Percentiles rank a stretch among this genome's conserved stretches.
phyloP scores from a whole-genome alignment of 768 basidiomycete species.

The Termitomyces sp. region DNA sequence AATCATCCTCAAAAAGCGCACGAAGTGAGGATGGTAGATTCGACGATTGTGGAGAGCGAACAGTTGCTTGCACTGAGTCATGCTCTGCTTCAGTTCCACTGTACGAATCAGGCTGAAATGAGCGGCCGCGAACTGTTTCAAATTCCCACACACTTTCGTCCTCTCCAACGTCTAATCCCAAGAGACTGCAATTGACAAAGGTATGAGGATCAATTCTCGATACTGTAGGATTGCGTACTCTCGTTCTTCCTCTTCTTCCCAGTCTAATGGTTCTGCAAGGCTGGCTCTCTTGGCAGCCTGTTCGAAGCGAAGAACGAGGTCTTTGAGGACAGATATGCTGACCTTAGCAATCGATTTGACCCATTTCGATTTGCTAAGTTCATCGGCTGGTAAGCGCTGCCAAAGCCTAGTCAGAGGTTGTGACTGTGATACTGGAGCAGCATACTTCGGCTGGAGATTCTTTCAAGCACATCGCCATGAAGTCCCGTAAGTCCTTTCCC shows the following conservation, averaged over 20 bases:
- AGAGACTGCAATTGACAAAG: conserved; percentile 9
- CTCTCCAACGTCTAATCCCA: conserved; percentile 21
- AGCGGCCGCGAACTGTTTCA: conserved; percentile 54
- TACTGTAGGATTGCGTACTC: conserved; percentile 28
- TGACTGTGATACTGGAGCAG: conserved; percentile 1
- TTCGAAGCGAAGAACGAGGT: conserved; percentile 76
- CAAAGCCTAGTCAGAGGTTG: conserved; percentile 1
- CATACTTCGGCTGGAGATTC: conserved; percentile 76
- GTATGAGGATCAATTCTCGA: not conserved
- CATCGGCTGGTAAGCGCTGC: conserved; percentile 86
- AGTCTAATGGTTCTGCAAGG: conserved; percentile 63
- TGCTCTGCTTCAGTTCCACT: conserved; percentile 16
- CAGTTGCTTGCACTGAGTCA: conserved; percentile 32
- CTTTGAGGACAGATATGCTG: conserved; percentile 64
- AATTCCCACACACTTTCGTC: conserved; percentile 64
- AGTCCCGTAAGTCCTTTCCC: conserved; percentile 83
- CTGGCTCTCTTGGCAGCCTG: conserved; percentile 73
- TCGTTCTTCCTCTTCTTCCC: conserved; percentile 65
- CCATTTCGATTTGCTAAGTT: conserved; percentile 85
- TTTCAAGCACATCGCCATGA: conserved; percentile 75
- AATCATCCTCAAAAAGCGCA: conserved; percentile 65
- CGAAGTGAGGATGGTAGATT: conserved; percentile 75
- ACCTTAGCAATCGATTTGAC: conserved; percentile 72
- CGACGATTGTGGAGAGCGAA: conserved; percentile 38
- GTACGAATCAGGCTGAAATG: conserved; percentile 12